Base-by-base conservation (phyloP, 2,329 filamentous ascomycete genomes). In the Bipolaris victoriae region DNA sequence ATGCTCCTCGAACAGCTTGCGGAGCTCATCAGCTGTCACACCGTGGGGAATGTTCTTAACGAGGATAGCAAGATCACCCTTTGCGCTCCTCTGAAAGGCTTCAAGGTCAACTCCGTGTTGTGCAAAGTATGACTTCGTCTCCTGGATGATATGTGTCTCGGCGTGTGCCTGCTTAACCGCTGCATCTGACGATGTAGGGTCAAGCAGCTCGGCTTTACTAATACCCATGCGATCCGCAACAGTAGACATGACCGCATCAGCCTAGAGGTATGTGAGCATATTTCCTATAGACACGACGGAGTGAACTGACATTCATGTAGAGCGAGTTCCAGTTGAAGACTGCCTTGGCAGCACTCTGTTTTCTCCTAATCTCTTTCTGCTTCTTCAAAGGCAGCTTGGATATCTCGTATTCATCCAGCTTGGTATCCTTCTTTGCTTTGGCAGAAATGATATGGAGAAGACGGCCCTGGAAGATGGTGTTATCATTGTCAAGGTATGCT, bases 271-370 rank as follows among this genome's bases (percentile, higher is more conserved):
- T 26, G 24, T 45, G 7, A 45, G 43, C 10, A 45, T 45, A 10
- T n/a, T 45, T 45, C 15, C 18, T 11, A 9, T 15, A 9, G 18
- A 29, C n/a, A 31, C 6, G n/a, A 13, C 10, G 3, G n/a, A 18
- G 9, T 20, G 4, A 31, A 45, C 43, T 45, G 3, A 45, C 75
- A 80, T 90, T 97, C 90, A 99, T 96, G 77, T 95, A 99, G n/a
- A 99, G 82, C n/a, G 93, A 94, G 80, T 99, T 99, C 95, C 95
- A 99, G 75, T 94, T 97, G 79, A 98, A 98, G 1, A 86, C 87
- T 47, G 85, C 87, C 29, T 88, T 89, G 7, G 90, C 84, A 20
- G 93, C 91, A 68, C 94, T 89, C 48, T 88, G 84, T 78, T 91
- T 96, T 70, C 90, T 90, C 74, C 90, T 91, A 65, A 98, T 90